Conservation (phyloP, 2,329 filamentous ascomycete genomes). For the Dactylellina haptotyla region DNA sequence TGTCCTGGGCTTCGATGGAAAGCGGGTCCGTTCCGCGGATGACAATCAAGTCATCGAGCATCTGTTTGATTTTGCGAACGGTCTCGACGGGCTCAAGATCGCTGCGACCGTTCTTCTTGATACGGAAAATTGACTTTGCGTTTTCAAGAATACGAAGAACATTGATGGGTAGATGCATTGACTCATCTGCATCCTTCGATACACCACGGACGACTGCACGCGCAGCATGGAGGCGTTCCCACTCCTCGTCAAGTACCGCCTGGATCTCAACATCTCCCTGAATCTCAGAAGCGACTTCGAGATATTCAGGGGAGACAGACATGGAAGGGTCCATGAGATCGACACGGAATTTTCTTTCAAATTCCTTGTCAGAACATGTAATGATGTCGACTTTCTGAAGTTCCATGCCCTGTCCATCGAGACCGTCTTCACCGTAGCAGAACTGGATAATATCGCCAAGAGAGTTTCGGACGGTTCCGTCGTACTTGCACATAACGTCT, state of each 20-base stretch:
- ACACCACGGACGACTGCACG: conserved; percentile 74
- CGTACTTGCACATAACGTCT: conserved; percentile 97
- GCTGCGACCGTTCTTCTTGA: conserved; percentile 84
- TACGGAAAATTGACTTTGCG: conserved; percentile 87
- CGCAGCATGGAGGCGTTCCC: conserved; percentile 78
- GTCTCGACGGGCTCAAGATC: conserved; percentile 89
- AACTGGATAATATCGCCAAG: conserved; percentile 97
- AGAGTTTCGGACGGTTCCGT: conserved; percentile 96
- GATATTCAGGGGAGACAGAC: conserved; percentile 73
- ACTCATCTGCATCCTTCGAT: conserved; percentile 69
- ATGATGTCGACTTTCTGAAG: conserved; percentile 90
- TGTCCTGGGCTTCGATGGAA: conserved; percentile 85
- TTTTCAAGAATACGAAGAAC: conserved; percentile 89
- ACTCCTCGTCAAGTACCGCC: conserved; percentile 86
- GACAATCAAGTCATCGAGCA: conserved; percentile 81
- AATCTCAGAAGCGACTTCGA: conserved; percentile 88
- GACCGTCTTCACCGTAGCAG: conserved; percentile 94
- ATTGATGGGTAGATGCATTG: conserved; percentile 92
- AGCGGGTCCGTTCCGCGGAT: conserved; percentile 86
- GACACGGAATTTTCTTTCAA: conserved; percentile 82
- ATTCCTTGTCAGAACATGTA: conserved; percentile 78
- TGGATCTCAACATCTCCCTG: conserved; percentile 88
- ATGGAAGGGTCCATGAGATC: conserved; percentile 81
- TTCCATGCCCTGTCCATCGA: conserved; percentile 93
- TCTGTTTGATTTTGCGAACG: conserved; percentile 77